Percentiles rank a stretch among this genome's conserved stretches.
These are phyloP conservation scores for Dictyostelium purpureum DNA, from an alignment of 78 protist genomes.

Conservation along the genomic window DNA sequence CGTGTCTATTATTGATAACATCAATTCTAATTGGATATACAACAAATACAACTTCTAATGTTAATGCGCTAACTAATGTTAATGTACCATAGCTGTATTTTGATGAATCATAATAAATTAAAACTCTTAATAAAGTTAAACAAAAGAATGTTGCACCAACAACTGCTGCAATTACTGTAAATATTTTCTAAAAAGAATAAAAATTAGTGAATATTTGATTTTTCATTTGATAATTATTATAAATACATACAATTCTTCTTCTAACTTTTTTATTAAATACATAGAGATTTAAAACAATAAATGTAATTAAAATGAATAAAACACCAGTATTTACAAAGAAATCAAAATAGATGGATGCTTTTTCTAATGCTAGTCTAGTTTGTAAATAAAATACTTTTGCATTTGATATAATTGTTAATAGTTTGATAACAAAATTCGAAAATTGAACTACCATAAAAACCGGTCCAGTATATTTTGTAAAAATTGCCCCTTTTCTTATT, in stretches of 20 bases:
- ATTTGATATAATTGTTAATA: background rate
- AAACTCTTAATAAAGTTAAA: background rate
- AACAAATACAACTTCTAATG: background rate
- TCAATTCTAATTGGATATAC: conserved; percentile 7
- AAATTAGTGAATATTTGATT: background rate
- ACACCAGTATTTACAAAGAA: conserved; percentile 1
- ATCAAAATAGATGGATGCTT: background rate
- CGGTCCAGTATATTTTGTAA: background rate
- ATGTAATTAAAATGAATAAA: background rate
- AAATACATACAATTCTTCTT: conserved; percentile 2
- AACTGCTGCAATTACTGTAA: conserved; percentile 8
- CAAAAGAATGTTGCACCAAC: background rate
- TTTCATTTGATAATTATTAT: background rate
- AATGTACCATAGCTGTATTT: conserved; percentile 5
- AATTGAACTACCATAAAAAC: background rate
- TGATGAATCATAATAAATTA: background rate
- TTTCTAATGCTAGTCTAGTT: background rate
- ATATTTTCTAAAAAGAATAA: background rate
- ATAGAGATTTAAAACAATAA: background rate
- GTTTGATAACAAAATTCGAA: background rate
- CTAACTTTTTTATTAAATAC: background rate
- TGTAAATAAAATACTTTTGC: background rate
- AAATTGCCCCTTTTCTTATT: conserved; percentile 11
- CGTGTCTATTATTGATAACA: background rate
- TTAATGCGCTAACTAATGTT: background rate